A percentile compares a stretch with the other conserved stretches of the same genome.
These are phyloP conservation scores for Ailanthus altissimus DNA, from an alignment of 345 rosid species.

Conservation along the genomic window DNA sequence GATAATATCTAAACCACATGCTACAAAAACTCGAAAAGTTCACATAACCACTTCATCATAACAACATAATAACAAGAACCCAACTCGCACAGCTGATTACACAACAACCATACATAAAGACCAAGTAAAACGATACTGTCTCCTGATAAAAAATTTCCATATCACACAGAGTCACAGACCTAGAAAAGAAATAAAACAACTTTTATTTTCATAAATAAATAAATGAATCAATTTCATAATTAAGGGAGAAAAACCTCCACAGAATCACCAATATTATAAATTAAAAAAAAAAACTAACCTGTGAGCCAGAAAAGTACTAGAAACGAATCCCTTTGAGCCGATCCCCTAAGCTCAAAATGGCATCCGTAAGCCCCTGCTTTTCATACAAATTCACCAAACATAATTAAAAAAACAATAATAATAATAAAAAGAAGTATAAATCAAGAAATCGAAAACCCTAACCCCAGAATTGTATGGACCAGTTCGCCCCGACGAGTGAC, in stretches of 20 bases:
- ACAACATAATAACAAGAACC: background rate
- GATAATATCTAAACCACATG: background rate
- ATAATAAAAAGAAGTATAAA: background rate
- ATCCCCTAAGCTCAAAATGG: slow-evolving; percentile 33
- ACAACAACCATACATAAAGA: too few species aligned
- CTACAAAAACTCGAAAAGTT: background rate
- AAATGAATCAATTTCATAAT: too few species aligned
- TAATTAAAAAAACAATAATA: background rate
- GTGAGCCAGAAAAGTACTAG: slow-evolving; percentile 4
- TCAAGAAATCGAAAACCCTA: slow-evolving; percentile 29
- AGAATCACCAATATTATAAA: background rate
- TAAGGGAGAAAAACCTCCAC: background rate
- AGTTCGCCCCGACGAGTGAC: slow-evolving; percentile 35
- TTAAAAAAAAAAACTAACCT: background rate
- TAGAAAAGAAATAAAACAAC: too few species aligned
- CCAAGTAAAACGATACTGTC: too few species aligned
- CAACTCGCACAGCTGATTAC: background rate
- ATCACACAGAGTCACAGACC: too few species aligned
- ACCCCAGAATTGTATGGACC: slow-evolving; percentile 33
- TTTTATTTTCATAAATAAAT: too few species aligned
- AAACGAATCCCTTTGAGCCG: slow-evolving; percentile 27
- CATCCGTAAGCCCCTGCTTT: slow-evolving; percentile 27
- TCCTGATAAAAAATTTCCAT: too few species aligned
- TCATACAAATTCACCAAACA: background rate
- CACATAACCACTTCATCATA: background rate